phyloP scores from a whole-genome alignment of 306 rosid species.

The Vicia villosa region DNA sequence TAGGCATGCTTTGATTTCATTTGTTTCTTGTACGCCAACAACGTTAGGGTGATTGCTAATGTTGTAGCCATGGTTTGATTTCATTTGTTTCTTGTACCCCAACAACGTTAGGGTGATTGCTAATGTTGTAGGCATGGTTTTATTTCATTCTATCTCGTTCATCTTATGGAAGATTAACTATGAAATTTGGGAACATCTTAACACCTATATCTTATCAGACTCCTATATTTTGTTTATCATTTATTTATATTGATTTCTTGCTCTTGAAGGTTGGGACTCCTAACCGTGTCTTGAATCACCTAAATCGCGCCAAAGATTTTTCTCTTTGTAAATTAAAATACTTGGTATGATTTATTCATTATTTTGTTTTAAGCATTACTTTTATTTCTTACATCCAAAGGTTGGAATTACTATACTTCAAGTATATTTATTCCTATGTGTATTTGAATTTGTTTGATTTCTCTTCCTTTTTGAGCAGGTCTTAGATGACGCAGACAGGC shows the following conservation, averaged over 20 bases:
- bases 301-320: constrained; percentile 76
- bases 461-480: constrained; percentile 61
- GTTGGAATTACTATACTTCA: not conserved
- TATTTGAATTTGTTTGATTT: constrained; percentile 29
- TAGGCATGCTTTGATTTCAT: constrained; percentile 29
- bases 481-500: constrained; percentile 91
- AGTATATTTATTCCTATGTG: not conserved
- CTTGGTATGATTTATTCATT: constrained; percentile 55
- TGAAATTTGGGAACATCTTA: too few relatives aligned
- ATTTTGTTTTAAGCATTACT: not conserved
- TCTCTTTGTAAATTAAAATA: constrained; percentile 64
- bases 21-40: constrained; percentile 1
- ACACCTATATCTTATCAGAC: too few relatives aligned
- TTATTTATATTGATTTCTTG: constrained; percentile 37
- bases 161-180: too few relatives aligned
- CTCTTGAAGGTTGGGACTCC: constrained; percentile 82
- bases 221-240: constrained; percentile 6
- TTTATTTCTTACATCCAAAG: not conserved
- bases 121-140: too few relatives aligned
- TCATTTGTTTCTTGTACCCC: too few relatives aligned
- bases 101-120: too few relatives aligned
- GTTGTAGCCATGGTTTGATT: too few relatives aligned
- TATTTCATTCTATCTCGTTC: too few relatives aligned
- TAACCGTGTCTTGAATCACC: constrained; percentile 89
- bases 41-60: too few relatives aligned